phyloP scores from a whole-genome alignment of 331 rosid genomes.

The Malus hybrid region DNA sequence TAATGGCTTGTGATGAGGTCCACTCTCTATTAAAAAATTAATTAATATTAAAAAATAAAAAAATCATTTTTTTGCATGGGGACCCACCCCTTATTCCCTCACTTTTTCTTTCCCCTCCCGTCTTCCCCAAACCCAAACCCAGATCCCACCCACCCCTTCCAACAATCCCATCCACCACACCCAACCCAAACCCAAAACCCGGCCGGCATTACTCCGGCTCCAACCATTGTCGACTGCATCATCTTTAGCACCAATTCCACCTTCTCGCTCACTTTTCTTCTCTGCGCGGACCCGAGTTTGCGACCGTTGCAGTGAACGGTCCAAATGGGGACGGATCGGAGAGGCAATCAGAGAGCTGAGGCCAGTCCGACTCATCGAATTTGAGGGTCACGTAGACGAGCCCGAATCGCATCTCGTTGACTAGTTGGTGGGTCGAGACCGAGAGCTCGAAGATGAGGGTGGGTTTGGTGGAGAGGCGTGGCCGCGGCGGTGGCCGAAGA shows the following conservation, averaged over 20 bases:
- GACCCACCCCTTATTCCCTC: no score
- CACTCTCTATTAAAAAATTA: no score
- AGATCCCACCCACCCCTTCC: no score
- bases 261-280: conserved; percentile 27
- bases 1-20: fast-evolving
- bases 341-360: conserved; percentile 36
- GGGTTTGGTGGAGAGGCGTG: conserved; percentile 60
- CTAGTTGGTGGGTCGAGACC: conserved; percentile 58
- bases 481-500: conserved; percentile 80
- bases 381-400: conserved; percentile 78
- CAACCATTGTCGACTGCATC: no score
- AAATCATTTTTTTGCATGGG: no score
- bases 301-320: conserved; percentile 63
- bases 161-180: no score
- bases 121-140: no score
- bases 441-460: conserved; percentile 69
- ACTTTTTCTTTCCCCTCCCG: no score
- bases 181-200: no score
- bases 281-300: conserved; percentile 55
- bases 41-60: no score
- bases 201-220: no score
- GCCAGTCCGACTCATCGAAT: conserved; percentile 18
- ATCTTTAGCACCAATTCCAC: no score
- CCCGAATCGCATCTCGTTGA: conserved; percentile 74
- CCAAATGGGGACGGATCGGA: conserved; percentile 66